These are phyloP conservation scores for Plantago major DNA, from an alignment of 257 asterid species.

Conservation along the genomic window DNA sequence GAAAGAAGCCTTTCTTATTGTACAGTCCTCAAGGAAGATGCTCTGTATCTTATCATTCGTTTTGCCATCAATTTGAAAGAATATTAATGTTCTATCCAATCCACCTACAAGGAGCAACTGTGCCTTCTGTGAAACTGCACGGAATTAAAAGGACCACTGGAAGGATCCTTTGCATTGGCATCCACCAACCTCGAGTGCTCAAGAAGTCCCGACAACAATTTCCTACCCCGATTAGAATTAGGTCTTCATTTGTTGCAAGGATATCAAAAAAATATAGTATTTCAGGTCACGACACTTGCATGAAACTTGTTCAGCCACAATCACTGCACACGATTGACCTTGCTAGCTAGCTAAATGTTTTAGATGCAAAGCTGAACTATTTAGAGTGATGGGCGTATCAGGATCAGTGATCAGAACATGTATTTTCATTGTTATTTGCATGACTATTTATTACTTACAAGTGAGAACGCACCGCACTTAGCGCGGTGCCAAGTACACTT, in stretches of 20 bases:
- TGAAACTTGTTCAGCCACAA: no score
- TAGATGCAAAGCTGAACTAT: no score
- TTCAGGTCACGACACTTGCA: no score
- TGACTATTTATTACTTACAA: no score
- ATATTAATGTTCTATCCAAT: constrained; percentile 59
- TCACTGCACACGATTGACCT: no score
- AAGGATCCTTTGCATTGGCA: constrained; percentile 67
- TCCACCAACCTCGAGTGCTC: constrained; percentile 74
- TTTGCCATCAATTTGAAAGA: constrained; percentile 89
- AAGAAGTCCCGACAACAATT: constrained; percentile 63
- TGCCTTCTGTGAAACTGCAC: constrained; percentile 83
- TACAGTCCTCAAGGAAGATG: constrained; percentile 78
- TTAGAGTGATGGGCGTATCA: no score
- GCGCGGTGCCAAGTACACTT: no score
- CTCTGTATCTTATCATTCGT: constrained; percentile 71
- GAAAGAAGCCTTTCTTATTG: constrained; percentile 75
- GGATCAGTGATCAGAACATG: no score
- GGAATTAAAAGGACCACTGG: constrained; percentile 57
- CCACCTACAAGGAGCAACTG: constrained; percentile 96
- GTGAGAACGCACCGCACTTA: no score
- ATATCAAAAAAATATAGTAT: no score
- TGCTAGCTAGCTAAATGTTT: no score
- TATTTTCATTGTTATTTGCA: no score
- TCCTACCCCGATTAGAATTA: constrained; percentile 51
- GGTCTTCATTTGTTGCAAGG: constrained; percentile 63